Conservation (phyloP, 257 asterid genomes). For the Verbascum thapsus region DNA sequence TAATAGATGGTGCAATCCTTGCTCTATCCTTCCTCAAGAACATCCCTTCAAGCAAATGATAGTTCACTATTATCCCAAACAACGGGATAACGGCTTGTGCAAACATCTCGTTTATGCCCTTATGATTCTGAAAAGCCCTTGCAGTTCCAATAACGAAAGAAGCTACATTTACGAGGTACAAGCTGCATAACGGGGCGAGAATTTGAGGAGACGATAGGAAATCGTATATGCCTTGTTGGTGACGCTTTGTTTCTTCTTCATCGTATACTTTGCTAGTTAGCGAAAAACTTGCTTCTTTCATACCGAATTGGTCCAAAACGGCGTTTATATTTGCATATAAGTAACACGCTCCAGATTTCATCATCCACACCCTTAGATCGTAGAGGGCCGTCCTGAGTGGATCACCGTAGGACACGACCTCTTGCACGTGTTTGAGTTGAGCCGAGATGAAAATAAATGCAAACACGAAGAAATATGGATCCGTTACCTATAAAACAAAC, state of each 20-base stretch:
- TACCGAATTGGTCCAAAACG: conserved; percentile 40
- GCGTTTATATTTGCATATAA: conserved; percentile 53
- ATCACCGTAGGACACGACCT: conserved; percentile 46
- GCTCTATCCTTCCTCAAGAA: conserved; percentile 50
- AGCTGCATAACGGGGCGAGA: conserved; percentile 49
- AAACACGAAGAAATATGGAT: conserved; percentile 50
- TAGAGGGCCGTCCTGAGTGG: conserved; percentile 50
- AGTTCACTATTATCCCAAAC: conserved; percentile 44
- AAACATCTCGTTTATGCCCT: conserved; percentile 32
- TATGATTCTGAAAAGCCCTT: conserved; percentile 4
- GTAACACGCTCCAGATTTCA: conserved; percentile 53
- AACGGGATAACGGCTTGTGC: conserved; percentile 39
- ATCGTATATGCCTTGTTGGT: conserved; percentile 52
- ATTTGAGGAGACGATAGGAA: conserved; percentile 50
- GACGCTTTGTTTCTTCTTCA: conserved; percentile 43
- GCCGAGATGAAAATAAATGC: conserved; percentile 49
- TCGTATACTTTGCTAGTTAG: conserved; percentile 62
- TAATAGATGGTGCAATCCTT: conserved; percentile 32
- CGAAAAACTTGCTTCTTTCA: conserved; percentile 50
- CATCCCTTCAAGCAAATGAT: conserved; percentile 65
- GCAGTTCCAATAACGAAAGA: conserved; percentile 37
- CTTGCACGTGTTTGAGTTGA: conserved; percentile 51
- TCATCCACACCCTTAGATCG: conserved; percentile 68
- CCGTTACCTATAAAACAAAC: conserved; percentile 60
- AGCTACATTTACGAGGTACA: conserved; percentile 44